A percentile compares a stretch with the other conserved stretches of the same genome.
Evolutionary conservation across 2,329 filamentous ascomycete genomes (phyloP).

Genomic region (Pseudogymnoascus sp.): DNA sequence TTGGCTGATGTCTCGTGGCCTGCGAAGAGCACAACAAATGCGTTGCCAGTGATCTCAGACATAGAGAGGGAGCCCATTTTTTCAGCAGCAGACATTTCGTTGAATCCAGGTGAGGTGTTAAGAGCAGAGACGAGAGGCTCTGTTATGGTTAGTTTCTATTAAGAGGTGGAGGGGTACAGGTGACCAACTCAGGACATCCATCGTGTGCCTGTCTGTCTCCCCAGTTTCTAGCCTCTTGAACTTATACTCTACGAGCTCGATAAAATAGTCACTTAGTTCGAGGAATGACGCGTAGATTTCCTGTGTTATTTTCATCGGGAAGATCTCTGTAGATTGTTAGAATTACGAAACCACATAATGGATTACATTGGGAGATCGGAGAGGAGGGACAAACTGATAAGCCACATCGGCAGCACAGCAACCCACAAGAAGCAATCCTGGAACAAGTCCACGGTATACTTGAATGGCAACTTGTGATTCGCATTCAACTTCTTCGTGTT

Average conservation of each 20-base stretch:
- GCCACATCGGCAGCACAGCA: slow-evolving; percentile 38
- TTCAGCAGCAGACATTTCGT: slow-evolving; percentile 16
- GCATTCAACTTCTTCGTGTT: slow-evolving; percentile 16
- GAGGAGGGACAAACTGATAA: slow-evolving; percentile 28
- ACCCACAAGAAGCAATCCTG: slow-evolving; percentile 42
- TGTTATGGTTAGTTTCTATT: slow-evolving; percentile 10
- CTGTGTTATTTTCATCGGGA: not conserved
- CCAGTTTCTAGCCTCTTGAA: slow-evolving; percentile 16
- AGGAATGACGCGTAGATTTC: slow-evolving; percentile 4
- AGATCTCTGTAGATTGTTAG: not conserved
- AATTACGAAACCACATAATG: not conserved
- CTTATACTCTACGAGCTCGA: slow-evolving; percentile 9
- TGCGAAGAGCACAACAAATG: slow-evolving; percentile 28
- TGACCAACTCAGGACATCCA: slow-evolving; percentile 22
- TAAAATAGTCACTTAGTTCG: not conserved
- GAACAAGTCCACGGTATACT: slow-evolving; percentile 40
- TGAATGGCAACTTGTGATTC: slow-evolving; percentile 41
- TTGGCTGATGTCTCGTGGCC: slow-evolving; percentile 31
- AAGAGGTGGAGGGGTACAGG: not conserved
- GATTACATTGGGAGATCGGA: not conserved
- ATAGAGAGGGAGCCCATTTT: slow-evolving; percentile 10
- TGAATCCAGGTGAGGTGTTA: slow-evolving; percentile 4
- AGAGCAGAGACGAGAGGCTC: slow-evolving; percentile 16
- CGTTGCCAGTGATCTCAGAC: slow-evolving; percentile 27
- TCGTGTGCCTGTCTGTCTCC: slow-evolving; percentile 19